Conservation (phyloP, 768 basidiomycete species). For the Rhodotorula babjevae region DNA sequence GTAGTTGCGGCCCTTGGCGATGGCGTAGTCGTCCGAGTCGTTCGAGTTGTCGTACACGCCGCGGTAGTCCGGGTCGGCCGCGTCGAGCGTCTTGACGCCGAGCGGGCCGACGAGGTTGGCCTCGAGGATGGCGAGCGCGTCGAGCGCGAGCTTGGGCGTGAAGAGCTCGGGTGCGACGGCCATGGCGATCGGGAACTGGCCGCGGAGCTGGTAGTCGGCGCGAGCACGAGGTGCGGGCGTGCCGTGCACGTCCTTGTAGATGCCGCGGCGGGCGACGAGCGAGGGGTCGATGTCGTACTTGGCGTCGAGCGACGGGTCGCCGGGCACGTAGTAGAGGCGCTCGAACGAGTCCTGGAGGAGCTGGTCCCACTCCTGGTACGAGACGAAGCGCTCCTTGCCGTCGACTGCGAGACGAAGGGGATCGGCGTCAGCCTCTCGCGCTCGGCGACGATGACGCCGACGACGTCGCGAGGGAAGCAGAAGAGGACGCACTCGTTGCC, state of each 20-base stretch:
- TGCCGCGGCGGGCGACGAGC: slow-evolving; percentile 81
- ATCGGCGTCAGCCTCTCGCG: neutral
- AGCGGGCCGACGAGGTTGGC: slow-evolving; percentile 74
- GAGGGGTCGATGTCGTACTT: slow-evolving; percentile 65
- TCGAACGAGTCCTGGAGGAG: slow-evolving; percentile 85
- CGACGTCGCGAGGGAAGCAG: slow-evolving; percentile 9
- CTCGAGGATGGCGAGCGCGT: slow-evolving; percentile 74
- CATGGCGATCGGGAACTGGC: slow-evolving; percentile 73
- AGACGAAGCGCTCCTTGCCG: slow-evolving; percentile 63
- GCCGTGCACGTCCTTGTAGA: slow-evolving; percentile 97
- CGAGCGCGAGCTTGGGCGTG: slow-evolving; percentile 69
- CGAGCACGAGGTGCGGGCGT: slow-evolving; percentile 72
- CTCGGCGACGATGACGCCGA: neutral
- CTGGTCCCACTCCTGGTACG: slow-evolving; percentile 84
- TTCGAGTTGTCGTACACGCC: slow-evolving; percentile 75
- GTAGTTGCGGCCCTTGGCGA: slow-evolving; percentile 93
- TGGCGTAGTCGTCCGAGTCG: slow-evolving; percentile 70
- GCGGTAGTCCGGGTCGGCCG: slow-evolving; percentile 79
- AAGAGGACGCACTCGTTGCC: slow-evolving; percentile 59
- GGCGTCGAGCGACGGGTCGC: slow-evolving; percentile 65
- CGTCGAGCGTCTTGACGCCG: slow-evolving; percentile 95
- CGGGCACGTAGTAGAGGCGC: slow-evolving; percentile 80
- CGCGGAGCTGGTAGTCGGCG: slow-evolving; percentile 75
- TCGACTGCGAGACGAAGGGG: slow-evolving; percentile 54
- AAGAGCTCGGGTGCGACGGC: slow-evolving; percentile 94